Percentiles rank a stretch among this genome's conserved stretches.
These are phyloP conservation scores for Globisporangium parvum DNA, from an alignment of 352 stramenopile genomes.

Conservation along the genomic window DNA sequence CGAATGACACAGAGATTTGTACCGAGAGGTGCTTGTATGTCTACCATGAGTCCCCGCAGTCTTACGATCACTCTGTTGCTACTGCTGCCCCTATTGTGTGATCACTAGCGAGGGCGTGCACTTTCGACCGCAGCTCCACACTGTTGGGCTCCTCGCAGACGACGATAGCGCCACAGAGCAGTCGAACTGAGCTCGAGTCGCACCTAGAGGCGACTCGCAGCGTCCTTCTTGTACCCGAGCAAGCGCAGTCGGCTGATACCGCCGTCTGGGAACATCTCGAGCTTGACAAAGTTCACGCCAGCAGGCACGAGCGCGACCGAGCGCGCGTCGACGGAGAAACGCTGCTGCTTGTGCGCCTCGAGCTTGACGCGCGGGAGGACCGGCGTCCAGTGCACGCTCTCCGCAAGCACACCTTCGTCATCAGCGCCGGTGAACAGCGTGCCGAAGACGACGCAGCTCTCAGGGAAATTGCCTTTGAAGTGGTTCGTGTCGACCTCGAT, in stretches of 20 bases:
- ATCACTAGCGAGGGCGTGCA: conserved; percentile 25
- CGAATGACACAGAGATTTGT: not conserved
- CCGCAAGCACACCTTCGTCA: conserved; percentile 29
- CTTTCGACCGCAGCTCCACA: conserved; percentile 28
- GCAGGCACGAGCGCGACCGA: conserved; percentile 49
- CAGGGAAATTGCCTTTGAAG: conserved; percentile 94
- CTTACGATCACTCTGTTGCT: not conserved
- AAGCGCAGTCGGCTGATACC: conserved; percentile 89
- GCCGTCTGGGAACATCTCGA: conserved; percentile 94
- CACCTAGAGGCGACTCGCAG: conserved; percentile 24
- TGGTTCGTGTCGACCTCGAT: conserved; percentile 92
- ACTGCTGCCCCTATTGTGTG: not conserved
- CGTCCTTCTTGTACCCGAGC: conserved; percentile 61
- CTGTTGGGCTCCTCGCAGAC: not conserved
- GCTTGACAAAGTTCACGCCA: conserved; percentile 88
- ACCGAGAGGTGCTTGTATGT: too few species aligned
- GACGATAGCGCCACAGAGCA: conserved; percentile 18
- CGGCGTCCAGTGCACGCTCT: conserved; percentile 71
- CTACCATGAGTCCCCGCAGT: too few species aligned
- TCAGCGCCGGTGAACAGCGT: conserved; percentile 40
- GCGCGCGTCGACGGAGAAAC: conserved; percentile 60
- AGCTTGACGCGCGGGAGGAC: conserved; percentile 86
- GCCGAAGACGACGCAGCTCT: conserved; percentile 81
- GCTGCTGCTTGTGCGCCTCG: conserved; percentile 80
- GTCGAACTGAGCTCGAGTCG: conserved; percentile 19